Evolutionary conservation across 164 flowering plant species (phyloP).

Genomic region (Stephania yunnanensis): DNA sequence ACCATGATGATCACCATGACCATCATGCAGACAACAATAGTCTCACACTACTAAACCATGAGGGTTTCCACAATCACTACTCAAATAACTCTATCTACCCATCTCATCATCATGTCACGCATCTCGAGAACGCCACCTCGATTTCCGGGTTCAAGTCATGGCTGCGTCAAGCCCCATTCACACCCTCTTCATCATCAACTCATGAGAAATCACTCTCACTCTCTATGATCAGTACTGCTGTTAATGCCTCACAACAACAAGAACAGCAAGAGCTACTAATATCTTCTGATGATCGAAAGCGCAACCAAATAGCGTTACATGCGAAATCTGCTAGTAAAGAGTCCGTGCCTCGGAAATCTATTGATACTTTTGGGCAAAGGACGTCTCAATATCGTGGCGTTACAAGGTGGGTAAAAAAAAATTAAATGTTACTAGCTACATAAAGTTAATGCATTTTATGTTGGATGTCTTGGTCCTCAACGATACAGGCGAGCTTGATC

Average conservation of each 20-base stretch:
- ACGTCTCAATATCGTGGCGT: constrained; percentile 95
- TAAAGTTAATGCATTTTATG: too few relatives aligned
- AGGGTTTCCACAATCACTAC: neutral
- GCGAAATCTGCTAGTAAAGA: neutral
- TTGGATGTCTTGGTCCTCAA: too few relatives aligned
- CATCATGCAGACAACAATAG: neutral
- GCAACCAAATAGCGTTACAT: neutral
- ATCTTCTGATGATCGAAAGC: neutral
- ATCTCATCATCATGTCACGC: neutral
- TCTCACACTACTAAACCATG: neutral
- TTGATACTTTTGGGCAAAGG: constrained; percentile 92
- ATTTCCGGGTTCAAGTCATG: constrained; percentile 47
- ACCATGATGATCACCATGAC: neutral
- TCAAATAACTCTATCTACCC: neutral
- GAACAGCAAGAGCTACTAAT: neutral
- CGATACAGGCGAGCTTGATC: too few relatives aligned
- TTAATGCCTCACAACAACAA: neutral
- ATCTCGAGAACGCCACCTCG: constrained; percentile 22
- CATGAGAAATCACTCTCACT: neutral
- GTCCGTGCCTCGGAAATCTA: neutral
- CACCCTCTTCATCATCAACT: neutral
- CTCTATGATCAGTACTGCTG: neutral
- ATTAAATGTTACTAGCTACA: neutral
- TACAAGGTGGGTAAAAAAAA: constrained; percentile 45
- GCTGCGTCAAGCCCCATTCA: constrained; percentile 35